Evolutionary conservation across 371 early-diverging fungal species (phyloP).

Genomic region (Syncephalastrum monosporum): DNA sequence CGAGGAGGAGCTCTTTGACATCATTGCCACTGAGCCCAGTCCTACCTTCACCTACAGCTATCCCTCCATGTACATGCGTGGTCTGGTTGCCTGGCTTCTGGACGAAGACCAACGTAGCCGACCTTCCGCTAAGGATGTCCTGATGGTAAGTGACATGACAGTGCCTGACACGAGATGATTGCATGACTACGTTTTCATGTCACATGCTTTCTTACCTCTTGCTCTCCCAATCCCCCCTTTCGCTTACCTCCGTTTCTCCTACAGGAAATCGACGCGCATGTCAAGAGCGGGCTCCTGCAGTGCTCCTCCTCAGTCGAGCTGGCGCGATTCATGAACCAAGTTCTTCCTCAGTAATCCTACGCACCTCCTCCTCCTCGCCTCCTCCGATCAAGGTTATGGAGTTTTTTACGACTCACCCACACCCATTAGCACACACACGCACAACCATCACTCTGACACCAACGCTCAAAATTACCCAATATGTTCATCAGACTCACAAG

Average conservation of each 20-base stretch:
- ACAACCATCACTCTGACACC: too few relatives aligned
- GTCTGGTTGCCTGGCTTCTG: conserved; percentile 50
- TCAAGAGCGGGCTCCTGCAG: conserved; percentile 23
- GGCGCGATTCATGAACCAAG: conserved; percentile 22
- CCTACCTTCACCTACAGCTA: conserved; percentile 52
- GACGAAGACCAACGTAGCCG: conserved; percentile 43
- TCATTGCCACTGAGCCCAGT: conserved; percentile 42
- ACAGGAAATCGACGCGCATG: conserved; percentile 32
- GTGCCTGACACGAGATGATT: background rate
- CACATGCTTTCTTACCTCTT: background rate
- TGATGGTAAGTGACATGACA: conserved; percentile 22
- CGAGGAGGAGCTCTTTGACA: conserved; percentile 44
- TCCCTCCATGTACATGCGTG: conserved; percentile 54
- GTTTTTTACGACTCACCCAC: too few relatives aligned
- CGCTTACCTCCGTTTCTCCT: background rate
- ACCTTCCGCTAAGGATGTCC: conserved; percentile 42
- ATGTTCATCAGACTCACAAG: too few relatives aligned
- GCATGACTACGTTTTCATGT: background rate
- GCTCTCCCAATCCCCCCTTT: background rate
- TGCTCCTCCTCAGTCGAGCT: conserved; percentile 22
- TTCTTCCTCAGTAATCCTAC: conserved; percentile 16
- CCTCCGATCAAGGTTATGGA: too few relatives aligned
- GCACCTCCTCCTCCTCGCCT: background rate
- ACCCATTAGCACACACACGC: too few relatives aligned
- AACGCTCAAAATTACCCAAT: too few relatives aligned